Percentiles rank a stretch among this genome's conserved stretches.
Conservation (phyloP, 2,329 filamentous ascomycete genomes). For the Talaromyces sp. region DNA sequence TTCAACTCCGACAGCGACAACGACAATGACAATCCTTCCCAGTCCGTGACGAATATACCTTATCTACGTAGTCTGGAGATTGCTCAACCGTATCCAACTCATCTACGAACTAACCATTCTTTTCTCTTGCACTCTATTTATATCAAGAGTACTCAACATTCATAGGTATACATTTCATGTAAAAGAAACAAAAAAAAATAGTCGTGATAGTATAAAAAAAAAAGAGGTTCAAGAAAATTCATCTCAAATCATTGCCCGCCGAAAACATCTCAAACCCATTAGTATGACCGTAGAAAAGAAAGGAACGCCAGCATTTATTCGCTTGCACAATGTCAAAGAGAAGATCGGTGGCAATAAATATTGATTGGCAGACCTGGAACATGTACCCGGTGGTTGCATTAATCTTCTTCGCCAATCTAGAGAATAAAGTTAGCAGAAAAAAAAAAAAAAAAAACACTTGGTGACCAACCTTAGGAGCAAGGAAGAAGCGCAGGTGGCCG, state of each 20-base stretch:
- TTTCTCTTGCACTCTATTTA: neutral
- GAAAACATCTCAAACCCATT: neutral
- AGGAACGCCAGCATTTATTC: slow-evolving; percentile 1
- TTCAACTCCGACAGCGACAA: neutral
- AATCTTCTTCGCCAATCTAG: slow-evolving; percentile 60
- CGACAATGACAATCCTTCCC: no score
- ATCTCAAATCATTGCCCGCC: slow-evolving; percentile 1
- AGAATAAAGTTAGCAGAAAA: neutral
- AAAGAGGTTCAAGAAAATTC: slow-evolving; percentile 2
- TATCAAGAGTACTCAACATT: neutral
- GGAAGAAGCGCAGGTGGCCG: slow-evolving; percentile 93
- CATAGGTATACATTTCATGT: neutral
- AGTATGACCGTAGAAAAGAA: slow-evolving; percentile 3
- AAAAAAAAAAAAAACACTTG: no score
- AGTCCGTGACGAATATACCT: no score
- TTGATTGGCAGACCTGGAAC: neutral
- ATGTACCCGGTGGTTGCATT: slow-evolving; percentile 14
- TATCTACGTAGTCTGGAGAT: no score
- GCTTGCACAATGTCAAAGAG: neutral
- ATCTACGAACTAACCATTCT: neutral
- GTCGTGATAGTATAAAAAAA: neutral
- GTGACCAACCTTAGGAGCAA: slow-evolving; percentile 81
- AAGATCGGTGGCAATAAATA: neutral
- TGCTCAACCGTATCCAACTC: neutral
- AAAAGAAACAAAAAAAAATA: neutral